These are phyloP conservation scores for Rhodotorula sp. DNA, from an alignment of 1,284 basidiomycete genomes.

Conservation along the genomic window DNA sequence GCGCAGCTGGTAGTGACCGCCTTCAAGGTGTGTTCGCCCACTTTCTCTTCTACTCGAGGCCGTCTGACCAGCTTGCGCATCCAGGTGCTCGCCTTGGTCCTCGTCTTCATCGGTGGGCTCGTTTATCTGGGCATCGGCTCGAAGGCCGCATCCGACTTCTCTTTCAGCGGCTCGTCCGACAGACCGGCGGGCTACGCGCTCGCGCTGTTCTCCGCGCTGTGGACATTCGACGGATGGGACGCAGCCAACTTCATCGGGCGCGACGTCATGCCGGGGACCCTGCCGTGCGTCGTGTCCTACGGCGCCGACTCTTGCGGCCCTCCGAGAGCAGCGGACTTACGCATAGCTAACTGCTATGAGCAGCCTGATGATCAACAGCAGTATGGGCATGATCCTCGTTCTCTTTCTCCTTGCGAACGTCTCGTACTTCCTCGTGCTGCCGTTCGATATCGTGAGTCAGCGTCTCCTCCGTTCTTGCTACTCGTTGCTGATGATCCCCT, in stretches of 20 bases:
- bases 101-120: slow-evolving; percentile 54
- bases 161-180: slow-evolving; percentile 70
- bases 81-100: slow-evolving; percentile 52
- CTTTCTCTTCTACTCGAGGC: slow-evolving; percentile 55
- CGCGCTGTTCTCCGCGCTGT: slow-evolving; percentile 91
- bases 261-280: slow-evolving; percentile 43
- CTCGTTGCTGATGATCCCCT: neutral
- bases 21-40: slow-evolving; percentile 66
- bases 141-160: slow-evolving; percentile 48
- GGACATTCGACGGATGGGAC: slow-evolving; percentile 64
- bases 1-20: slow-evolving; percentile 81
- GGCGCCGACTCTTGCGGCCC: too few species aligned
- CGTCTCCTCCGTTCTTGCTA: neutral
- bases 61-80: slow-evolving; percentile 57
- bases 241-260: slow-evolving; percentile 56
- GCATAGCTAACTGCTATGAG: neutral
- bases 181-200: slow-evolving; percentile 85
- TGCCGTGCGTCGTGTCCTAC: slow-evolving; percentile 19
- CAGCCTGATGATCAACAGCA: slow-evolving; percentile 69
- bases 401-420: slow-evolving; percentile 65
- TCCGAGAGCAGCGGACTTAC: too few species aligned
- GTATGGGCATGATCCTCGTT: slow-evolving; percentile 76
- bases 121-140: slow-evolving; percentile 48
- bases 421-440: slow-evolving; percentile 91
- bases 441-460: slow-evolving; percentile 50